Conservation (phyloP, 257 asterid genomes). For the Ligustrum vulgare region DNA sequence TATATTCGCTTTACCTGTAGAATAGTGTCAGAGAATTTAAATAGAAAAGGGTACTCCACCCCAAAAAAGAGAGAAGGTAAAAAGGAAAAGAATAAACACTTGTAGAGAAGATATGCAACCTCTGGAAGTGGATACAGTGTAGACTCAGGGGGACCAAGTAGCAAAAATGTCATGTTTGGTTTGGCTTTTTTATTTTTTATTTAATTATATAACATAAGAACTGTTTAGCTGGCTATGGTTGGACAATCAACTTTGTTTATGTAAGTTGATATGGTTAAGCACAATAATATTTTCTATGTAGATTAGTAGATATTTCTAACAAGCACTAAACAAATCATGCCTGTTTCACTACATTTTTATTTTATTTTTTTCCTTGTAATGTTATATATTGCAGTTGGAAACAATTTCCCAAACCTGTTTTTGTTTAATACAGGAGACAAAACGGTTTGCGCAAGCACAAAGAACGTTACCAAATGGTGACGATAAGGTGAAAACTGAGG, state of each 20-base stretch:
- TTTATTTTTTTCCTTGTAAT: not conserved
- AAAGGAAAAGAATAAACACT: not conserved
- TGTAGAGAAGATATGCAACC: not conserved
- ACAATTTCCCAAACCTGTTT: not conserved
- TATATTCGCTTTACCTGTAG: not conserved
- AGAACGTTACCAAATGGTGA: constrained; percentile 58
- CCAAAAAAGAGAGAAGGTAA: not conserved
- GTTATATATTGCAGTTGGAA: not conserved
- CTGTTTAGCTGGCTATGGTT: not conserved
- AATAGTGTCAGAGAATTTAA: not conserved
- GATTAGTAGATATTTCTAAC: not conserved
- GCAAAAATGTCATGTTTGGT: not conserved
- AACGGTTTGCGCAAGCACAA: constrained; percentile 50
- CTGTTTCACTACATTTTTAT: not conserved
- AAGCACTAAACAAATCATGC: not conserved
- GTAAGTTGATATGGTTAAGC: not conserved
- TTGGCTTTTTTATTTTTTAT: not conserved
- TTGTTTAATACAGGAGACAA: constrained; percentile 48
- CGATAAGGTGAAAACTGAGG: constrained; percentile 48
- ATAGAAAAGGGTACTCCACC: not conserved
- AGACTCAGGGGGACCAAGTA: not conserved
- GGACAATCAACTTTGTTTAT: not conserved
- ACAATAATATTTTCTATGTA: not conserved
- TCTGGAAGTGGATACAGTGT: not conserved
- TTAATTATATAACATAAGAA: not conserved